Base-by-base conservation (phyloP, 2,329 filamentous ascomycete genomes). In the Epichloe glyceriae region DNA sequence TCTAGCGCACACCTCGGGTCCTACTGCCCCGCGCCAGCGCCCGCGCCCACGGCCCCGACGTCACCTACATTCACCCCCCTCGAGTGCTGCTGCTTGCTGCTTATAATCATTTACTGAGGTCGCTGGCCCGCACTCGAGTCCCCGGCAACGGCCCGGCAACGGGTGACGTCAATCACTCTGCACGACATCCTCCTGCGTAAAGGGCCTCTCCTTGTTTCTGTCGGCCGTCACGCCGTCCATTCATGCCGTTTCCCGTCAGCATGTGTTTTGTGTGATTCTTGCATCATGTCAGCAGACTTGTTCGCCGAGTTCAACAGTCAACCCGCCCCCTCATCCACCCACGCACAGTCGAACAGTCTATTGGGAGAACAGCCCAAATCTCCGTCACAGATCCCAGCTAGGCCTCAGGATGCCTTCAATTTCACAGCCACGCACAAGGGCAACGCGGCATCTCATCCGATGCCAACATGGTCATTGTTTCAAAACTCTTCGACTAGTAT, bases 241-340 rank as follows among this genome's bases (percentile, higher is more conserved):
- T 37, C 26, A 33, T 26, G 10, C 39, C 14, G 4, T 15, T 48
- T 38, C 12, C 40, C 7, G 17, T 39, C 20, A 40, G 30, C 20
- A 50, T 47, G 42, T 17, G 20, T 11, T 20, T 37, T 4, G 41
- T 15, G 39, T 40, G 15, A 33, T 22, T 38, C 15, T 34, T 12
- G 38, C 53, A 62, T 37, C 54, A 84, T 83, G 80, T 84, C 80
- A 57, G 78, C 79, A 54, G 79, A 83, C 64, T 74, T 84, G 52
- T 80, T 83, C 60, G 80, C 79, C 50, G 77, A 80, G 56, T 82
- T 84, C 57, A 78, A 76, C 59, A 70, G 67, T 58, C 67, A 72
- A 56, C 70, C 74, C 50, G 63, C 60, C 53, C 55, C 64, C 52
- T 60, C 68, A 33, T 58, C 60, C 46, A 56, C 58, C 49, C 47